These are phyloP conservation scores for Eucalyptus victrix DNA, from an alignment of 345 rosid genomes.

Conservation along the genomic window DNA sequence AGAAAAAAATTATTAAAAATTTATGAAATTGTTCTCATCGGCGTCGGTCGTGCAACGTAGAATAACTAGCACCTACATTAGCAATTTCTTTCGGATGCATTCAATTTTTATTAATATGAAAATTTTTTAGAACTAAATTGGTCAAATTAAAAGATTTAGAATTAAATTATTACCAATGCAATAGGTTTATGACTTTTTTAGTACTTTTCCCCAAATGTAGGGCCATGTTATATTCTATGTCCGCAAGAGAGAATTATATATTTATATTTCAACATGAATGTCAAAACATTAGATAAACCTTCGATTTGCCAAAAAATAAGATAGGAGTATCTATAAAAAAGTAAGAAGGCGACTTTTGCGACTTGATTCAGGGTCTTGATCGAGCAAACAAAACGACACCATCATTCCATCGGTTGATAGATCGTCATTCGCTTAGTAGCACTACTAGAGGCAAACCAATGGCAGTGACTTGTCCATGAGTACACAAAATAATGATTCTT, in stretches of 20 bases:
- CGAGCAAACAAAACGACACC: not conserved
- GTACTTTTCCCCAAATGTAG: not conserved
- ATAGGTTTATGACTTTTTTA: no score
- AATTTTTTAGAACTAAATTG: no score
- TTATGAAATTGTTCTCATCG: no score
- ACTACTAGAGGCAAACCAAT: not conserved
- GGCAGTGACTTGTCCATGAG: not conserved
- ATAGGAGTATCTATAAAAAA: not conserved
- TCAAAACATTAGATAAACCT: not conserved
- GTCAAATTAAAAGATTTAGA: no score
- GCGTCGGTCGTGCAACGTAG: no score
- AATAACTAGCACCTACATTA: fast-evolving
- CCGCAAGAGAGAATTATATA: not conserved
- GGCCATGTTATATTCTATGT: not conserved
- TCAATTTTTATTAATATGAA: no score
- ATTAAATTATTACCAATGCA: no score
- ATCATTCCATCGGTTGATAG: not conserved
- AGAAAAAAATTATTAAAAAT: no score
- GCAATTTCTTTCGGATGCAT: fast-evolving
- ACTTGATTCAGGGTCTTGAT: not conserved
- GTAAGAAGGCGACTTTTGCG: not conserved
- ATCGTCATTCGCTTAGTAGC: not conserved
- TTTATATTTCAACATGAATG: not conserved
- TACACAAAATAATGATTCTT: not conserved
- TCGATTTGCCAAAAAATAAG: not conserved